Evolutionary conservation across 2,329 filamentous ascomycete genomes (phyloP).

Genomic region (Myriosclerotinia scirpicola): DNA sequence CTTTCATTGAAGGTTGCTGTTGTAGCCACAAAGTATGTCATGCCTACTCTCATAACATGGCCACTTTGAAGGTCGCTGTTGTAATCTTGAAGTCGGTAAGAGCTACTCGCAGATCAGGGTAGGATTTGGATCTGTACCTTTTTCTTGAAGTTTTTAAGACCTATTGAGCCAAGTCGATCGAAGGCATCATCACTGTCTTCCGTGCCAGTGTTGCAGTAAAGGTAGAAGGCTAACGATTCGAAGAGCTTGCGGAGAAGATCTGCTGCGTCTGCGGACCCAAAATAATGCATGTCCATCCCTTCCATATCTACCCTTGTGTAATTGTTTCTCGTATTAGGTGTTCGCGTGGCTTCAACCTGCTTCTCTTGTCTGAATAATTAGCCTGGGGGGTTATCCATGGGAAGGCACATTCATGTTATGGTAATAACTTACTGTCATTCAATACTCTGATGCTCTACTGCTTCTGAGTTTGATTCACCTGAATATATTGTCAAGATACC

Average conservation of each 20-base stretch:
- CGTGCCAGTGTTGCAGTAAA: background rate
- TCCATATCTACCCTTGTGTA: background rate
- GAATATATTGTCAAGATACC: background rate
- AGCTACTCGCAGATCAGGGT: background rate
- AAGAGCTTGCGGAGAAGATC: background rate
- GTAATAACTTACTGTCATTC: background rate
- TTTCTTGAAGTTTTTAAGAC: background rate
- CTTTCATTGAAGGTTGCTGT: background rate
- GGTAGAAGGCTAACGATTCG: background rate
- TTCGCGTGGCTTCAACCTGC: background rate
- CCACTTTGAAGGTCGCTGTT: too few species aligned
- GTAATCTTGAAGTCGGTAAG: background rate
- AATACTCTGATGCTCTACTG: background rate
- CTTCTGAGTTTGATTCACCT: background rate
- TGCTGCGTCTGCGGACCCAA: background rate
- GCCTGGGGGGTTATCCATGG: background rate
- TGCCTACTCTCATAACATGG: too few species aligned
- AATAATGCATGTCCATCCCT: background rate
- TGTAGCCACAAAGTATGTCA: background rate
- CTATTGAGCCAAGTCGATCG: background rate
- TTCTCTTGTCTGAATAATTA: background rate
- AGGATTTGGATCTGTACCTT: background rate
- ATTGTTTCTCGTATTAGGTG: background rate
- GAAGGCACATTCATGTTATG: background rate
- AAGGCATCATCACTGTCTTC: background rate